Evolutionary conservation across 2,329 filamentous ascomycete genomes (phyloP).

Genomic region (Endoconidiophora laricicola): DNA sequence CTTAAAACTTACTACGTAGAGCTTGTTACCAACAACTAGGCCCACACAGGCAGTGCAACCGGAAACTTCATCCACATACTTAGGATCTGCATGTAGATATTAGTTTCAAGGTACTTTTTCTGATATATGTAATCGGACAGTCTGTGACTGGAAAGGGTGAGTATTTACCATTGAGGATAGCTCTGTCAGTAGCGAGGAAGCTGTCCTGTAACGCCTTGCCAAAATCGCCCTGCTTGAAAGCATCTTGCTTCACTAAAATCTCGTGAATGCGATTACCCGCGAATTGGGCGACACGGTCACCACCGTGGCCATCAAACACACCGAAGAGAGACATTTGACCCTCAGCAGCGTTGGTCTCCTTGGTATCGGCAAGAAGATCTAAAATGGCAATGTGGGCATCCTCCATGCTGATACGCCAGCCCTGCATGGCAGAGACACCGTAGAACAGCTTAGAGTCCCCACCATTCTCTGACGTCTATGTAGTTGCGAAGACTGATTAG

Average conservation of each 20-base stretch:
- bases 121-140: background rate
- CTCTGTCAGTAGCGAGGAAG: constrained; percentile 87
- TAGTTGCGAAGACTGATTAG: constrained; percentile 7
- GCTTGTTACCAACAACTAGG: constrained; percentile 76
- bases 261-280: constrained; percentile 84
- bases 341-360: constrained; percentile 45
- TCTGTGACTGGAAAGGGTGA: background rate
- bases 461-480: constrained; percentile 70
- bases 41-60: constrained; percentile 92
- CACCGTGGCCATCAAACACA: constrained; percentile 94
- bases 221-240: constrained; percentile 79
- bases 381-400: constrained; percentile 84
- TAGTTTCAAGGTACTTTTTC: background rate
- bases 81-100: constrained; percentile 49
- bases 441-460: constrained; percentile 87
- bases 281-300: constrained; percentile 89
- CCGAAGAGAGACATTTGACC: constrained; percentile 86
- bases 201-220: constrained; percentile 95
- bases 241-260: constrained; percentile 87
- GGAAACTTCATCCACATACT: constrained; percentile 94
- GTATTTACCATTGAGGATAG: constrained; percentile 74
- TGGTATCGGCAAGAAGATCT: constrained; percentile 38
- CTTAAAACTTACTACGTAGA: constrained; percentile 68
- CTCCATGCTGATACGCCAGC: constrained; percentile 99
- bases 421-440: constrained; percentile 96